A percentile compares a stretch with the other conserved stretches of the same genome.
These are phyloP conservation scores for Phycomyces nitens DNA, from an alignment of 192 early-diverging fungal species.

Conservation along the genomic window DNA sequence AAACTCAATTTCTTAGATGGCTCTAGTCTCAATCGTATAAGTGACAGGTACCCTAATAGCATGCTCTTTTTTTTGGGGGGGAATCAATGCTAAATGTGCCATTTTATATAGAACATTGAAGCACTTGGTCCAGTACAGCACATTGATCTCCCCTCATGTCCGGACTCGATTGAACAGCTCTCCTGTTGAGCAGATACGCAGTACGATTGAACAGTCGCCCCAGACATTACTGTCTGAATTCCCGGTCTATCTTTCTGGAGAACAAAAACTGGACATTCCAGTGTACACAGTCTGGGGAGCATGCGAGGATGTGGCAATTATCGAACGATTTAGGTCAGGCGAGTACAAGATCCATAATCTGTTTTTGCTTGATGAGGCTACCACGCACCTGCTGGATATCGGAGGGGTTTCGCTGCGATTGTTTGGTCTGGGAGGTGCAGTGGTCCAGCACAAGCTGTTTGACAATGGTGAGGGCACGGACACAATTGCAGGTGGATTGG, in stretches of 20 bases:
- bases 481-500: slow-evolving; percentile 58
- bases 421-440: slow-evolving; percentile 58
- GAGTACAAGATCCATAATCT: slow-evolving; percentile 50
- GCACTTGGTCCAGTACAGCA: slow-evolving; percentile 56
- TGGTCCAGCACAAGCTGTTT: slow-evolving; percentile 58
- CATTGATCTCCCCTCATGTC: slow-evolving; percentile 41
- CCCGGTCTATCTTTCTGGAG: slow-evolving; percentile 40
- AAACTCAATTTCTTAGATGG: slow-evolving; percentile 28
- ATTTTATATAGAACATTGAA: slow-evolving; percentile 48
- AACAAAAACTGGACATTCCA: slow-evolving; percentile 46
- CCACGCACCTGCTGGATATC: slow-evolving; percentile 45
- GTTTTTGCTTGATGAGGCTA: slow-evolving; percentile 52
- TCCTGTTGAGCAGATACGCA: slow-evolving; percentile 39
- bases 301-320: slow-evolving; percentile 55
- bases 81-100: too few relatives aligned
- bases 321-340: slow-evolving; percentile 50
- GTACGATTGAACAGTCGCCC: slow-evolving; percentile 36
- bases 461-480: slow-evolving; percentile 58
- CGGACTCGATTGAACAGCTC: slow-evolving; percentile 38
- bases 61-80: too few relatives aligned
- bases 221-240: slow-evolving; percentile 50
- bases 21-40: slow-evolving; percentile 48
- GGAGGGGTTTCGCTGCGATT: slow-evolving; percentile 54
- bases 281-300: slow-evolving; percentile 62
- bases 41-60: slow-evolving; percentile 55